Base-by-base conservation (phyloP, 2,329 filamentous ascomycete species). In the Botrytis fragariae region DNA sequence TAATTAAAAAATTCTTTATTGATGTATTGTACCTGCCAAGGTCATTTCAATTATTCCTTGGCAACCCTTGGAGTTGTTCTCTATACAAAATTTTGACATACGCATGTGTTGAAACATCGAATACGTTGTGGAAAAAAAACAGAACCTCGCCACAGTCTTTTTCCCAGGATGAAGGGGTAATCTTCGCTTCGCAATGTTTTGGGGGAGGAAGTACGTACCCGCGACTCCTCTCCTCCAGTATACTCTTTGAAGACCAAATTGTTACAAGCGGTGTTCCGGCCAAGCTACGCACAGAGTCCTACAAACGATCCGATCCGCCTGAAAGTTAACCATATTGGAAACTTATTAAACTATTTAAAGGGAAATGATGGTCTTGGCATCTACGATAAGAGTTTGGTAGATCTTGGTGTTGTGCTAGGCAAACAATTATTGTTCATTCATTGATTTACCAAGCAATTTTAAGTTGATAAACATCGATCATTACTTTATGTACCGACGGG, bases 201-300 rank as follows among this genome's bases (percentile, higher is more conserved):
- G 29, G 48, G 48, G n/a, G 65, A 51, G 48, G 45, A 68, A 68
- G 48, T 29, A 32, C 20, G 35, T 57, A 57, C 48, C 48, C 48
- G 25, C 35, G 35, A 68, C 35, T 65, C 35, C 48, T 57, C 65
- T 39, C 35, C 65, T 68, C 48, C 37, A 44, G 16, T 14, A 42
- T 62, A 62, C 60, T 39, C 45, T 67, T 67, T 35, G 44, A 39
- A 37, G 22, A 37, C 12, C 44, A 54, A 68, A 54, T 68, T 37
- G 35, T 57, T 29, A 68, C 65, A 57, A 68, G 65, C 65, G n/a
- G 35, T 68, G 65, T 68, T 68, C 65, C 65, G 65, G 65, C 65
- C 48, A 68, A 57, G 65, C 12, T 42, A 54, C 35, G 45, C 65
- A 68, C 65, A 57, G 35, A 54, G 64, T 68, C 16, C 35, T 39